Evolutionary conservation across 768 basidiomycete genomes (phyloP).

Genomic region (Exsudoporus frostii): DNA sequence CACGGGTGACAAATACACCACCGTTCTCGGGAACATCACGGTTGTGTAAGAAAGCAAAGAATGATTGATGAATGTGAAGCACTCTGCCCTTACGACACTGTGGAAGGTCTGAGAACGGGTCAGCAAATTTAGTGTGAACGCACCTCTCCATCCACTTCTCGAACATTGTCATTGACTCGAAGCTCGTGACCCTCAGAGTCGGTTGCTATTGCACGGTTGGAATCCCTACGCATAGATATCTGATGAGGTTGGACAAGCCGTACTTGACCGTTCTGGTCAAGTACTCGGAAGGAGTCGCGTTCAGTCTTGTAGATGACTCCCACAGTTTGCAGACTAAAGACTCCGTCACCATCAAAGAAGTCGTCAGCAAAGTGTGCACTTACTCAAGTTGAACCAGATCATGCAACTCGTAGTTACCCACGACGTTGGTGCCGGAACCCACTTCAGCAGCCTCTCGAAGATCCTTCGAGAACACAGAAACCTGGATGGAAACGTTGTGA

Average conservation of each 20-base stretch:
- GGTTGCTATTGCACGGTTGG: slow-evolving; percentile 77
- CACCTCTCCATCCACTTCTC: slow-evolving; percentile 88
- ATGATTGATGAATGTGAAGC: slow-evolving; percentile 90
- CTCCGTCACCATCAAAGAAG: slow-evolving; percentile 10
- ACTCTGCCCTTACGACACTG: slow-evolving; percentile 86
- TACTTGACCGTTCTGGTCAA: slow-evolving; percentile 91
- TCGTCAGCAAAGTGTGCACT: slow-evolving; percentile 30
- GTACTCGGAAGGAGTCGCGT: slow-evolving; percentile 90
- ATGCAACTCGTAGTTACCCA: slow-evolving; percentile 93
- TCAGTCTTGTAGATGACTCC: slow-evolving; percentile 98
- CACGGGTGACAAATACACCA: slow-evolving; percentile 91
- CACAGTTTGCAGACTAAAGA: slow-evolving; percentile 77
- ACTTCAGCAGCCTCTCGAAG: slow-evolving; percentile 96
- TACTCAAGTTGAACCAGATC: slow-evolving; percentile 97
- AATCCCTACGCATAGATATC: slow-evolving; percentile 87
- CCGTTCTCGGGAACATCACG: slow-evolving; percentile 88
- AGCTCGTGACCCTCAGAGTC: slow-evolving; percentile 89
- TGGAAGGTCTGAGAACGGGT: not conserved
- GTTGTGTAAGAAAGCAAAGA: slow-evolving; percentile 92
- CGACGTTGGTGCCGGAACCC: slow-evolving; percentile 84
- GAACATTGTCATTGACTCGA: slow-evolving; percentile 85
- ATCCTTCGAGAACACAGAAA: slow-evolving; percentile 97
- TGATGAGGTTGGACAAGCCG: slow-evolving; percentile 91
- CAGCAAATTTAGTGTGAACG: slow-evolving; percentile 19
- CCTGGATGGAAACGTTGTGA: slow-evolving; percentile 42